Conservation (phyloP, 331 rosid species). For the Erythrophleum ivorense region DNA sequence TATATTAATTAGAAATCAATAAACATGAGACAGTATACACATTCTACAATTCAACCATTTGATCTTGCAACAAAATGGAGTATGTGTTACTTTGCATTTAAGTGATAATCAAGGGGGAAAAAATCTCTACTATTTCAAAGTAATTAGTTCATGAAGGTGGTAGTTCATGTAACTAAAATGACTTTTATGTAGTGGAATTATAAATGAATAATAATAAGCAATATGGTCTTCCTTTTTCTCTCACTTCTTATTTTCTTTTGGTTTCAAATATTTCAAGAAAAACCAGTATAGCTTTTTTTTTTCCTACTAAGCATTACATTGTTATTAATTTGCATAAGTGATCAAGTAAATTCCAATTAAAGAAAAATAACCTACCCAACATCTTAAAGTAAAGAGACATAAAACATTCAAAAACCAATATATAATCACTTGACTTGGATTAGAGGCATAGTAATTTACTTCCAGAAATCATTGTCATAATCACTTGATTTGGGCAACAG, state of each 20-base stretch:
- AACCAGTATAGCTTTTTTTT: not conserved
- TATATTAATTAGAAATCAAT: constrained; percentile 19
- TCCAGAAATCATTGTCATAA: too few species aligned
- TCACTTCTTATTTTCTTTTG: not conserved
- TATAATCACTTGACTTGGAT: too few species aligned
- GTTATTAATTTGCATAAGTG: not conserved
- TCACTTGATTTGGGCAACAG: too few species aligned
- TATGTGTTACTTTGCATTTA: not conserved
- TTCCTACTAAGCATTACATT: not conserved
- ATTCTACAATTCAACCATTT: constrained; percentile 3
- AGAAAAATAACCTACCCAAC: too few species aligned
- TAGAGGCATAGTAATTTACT: too few species aligned
- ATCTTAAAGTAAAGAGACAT: too few species aligned
- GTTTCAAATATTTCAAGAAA: not conserved
- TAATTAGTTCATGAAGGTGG: not conserved
- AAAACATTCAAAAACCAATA: too few species aligned
- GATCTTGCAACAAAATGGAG: constrained; percentile 2
- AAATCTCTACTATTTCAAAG: not conserved
- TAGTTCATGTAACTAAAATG: not conserved
- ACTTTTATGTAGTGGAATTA: too few species aligned
- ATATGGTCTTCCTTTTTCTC: not conserved
- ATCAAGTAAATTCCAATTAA: too few species aligned
- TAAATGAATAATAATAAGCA: too few species aligned
- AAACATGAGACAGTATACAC: not conserved
- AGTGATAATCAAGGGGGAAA: not conserved